phyloP scores from a whole-genome alignment of 495 filamentous ascomycete genomes.

The Penicillium coprophilum region DNA sequence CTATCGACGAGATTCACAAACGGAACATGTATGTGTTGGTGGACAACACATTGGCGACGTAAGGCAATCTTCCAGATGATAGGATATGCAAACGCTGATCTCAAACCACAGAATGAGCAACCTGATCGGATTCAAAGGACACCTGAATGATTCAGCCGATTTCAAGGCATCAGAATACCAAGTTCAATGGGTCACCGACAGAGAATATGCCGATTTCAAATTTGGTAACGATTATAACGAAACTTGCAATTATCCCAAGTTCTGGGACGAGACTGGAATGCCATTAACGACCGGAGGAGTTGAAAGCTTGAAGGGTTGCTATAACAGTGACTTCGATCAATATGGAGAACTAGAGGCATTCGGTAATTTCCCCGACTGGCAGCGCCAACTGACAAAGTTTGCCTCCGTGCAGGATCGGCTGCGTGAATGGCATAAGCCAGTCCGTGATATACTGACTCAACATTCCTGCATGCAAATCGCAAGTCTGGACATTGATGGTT shows the following conservation, averaged over 20 bases:
- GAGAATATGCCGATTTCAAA: constrained; percentile 43
- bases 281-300: constrained; percentile 30
- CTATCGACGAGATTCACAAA: constrained; percentile 34
- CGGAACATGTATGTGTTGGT: constrained; percentile 43
- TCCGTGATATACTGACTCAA: constrained; percentile 33
- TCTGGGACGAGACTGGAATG: constrained; percentile 44
- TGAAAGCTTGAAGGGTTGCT: constrained; percentile 34
- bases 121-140: constrained; percentile 48
- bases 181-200: constrained; percentile 41
- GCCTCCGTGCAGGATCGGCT: constrained; percentile 45
- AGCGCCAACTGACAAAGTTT: constrained; percentile 40
- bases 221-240: constrained; percentile 35
- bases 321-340: constrained; percentile 43
- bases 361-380: constrained; percentile 44
- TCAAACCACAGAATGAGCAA: constrained; percentile 39
- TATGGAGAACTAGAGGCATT: constrained; percentile 47
- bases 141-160: constrained; percentile 43
- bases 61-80: constrained; percentile 15
- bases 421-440: constrained; percentile 40
- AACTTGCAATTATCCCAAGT: constrained; percentile 36
- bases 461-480: constrained; percentile 41
- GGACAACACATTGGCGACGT: constrained; percentile 43
- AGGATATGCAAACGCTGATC: neutral
- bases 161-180: constrained; percentile 45
- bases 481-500: constrained; percentile 51